phyloP scores from a whole-genome alignment of 2,329 filamentous ascomycete genomes.

The Cryoendolithus antarcticus region DNA sequence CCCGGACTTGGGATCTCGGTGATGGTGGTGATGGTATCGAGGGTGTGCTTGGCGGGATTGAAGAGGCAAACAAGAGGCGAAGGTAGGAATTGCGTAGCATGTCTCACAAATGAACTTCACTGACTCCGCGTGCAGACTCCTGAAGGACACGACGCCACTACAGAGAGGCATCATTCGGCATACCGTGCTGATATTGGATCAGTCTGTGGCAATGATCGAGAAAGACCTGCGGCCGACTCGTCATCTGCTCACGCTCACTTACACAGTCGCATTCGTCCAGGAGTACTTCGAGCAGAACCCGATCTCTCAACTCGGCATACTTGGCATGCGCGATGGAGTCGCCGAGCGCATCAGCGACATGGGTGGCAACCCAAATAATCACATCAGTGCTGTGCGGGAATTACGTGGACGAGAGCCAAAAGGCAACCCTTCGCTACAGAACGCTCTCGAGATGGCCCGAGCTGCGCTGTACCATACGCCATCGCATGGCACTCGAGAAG shows the following conservation, averaged over 20 bases:
- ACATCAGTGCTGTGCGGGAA: slow-evolving; percentile 64
- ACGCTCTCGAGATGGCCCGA: slow-evolving; percentile 88
- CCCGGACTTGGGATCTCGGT: slow-evolving; percentile 20
- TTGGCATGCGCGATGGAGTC: slow-evolving; percentile 88
- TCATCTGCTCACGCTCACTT: slow-evolving; percentile 69
- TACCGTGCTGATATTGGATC: slow-evolving; percentile 77
- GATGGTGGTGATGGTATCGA: slow-evolving; percentile 24
- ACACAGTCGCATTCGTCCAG: slow-evolving; percentile 74
- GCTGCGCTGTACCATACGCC: slow-evolving; percentile 88
- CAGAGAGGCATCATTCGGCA: slow-evolving; percentile 98
- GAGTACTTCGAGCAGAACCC: slow-evolving; percentile 99
- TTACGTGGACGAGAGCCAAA: slow-evolving; percentile 32
- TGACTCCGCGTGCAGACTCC: slow-evolving; percentile 43
- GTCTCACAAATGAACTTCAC: neutral
- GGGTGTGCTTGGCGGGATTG: slow-evolving; percentile 22
- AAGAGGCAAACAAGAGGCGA: slow-evolving; percentile 25
- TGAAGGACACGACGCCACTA: slow-evolving; percentile 87
- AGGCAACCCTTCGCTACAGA: slow-evolving; percentile 56
- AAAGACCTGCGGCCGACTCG: slow-evolving; percentile 87
- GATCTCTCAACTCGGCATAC: slow-evolving; percentile 84
- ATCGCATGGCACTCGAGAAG: slow-evolving; percentile 82
- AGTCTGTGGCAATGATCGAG: slow-evolving; percentile 86
- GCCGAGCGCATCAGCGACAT: slow-evolving; percentile 78
- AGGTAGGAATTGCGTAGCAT: slow-evolving; percentile 10
- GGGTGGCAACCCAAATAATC: slow-evolving; percentile 80